Base-by-base conservation (phyloP, 257 asterid species). In the Henckelia pumila region DNA sequence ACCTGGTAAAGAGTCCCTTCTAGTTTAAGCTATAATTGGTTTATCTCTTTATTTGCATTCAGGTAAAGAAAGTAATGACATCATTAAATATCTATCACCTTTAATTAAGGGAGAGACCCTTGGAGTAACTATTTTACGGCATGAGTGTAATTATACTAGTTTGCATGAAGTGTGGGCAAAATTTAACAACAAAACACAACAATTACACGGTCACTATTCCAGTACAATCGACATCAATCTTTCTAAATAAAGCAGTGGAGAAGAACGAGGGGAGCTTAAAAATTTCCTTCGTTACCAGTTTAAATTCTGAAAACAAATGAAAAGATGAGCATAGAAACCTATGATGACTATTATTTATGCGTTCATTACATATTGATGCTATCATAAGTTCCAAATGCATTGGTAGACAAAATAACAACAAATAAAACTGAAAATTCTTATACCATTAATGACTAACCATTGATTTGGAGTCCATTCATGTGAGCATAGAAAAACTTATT, bases 231-330 rank as follows among this genome's bases (percentile, higher is more conserved):
- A 78, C 77, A 68, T 93, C 99, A 19, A 90, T 93, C 83, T 81
- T 90, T 76, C 81, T 84, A 75, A 93, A 93, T 73, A 93, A 89
- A 32, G 78, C 85, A 58, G 86, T 49, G 55, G 99, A 93, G 84
- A 90, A 90, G 92, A 93, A 93, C 28, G 99, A 90, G 2, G 99
- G 99, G 40, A 93, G 96, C 95, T 93, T 93, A 89, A 97, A 93
- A 28, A 93, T 82, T 75, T 93, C 99, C 80, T 90, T 88, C 1
- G 96, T 90, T 71, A 76, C n/a, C n/a, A n/a, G n/a, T n/a, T n/a
- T n/a, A n/a, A n/a, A n/a, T n/a, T n/a, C n/a, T n/a, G n/a, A n/a
- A 59, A 79, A 50, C 74, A 66, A 73, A 76, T 56, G 40, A 68
- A 74, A 61, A 33, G 16, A 56, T 29, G 53, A 58, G 24, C 53